Evolutionary conservation across 306 rosid genomes (phyloP).

Genomic region (Dalbergia oliveri): DNA sequence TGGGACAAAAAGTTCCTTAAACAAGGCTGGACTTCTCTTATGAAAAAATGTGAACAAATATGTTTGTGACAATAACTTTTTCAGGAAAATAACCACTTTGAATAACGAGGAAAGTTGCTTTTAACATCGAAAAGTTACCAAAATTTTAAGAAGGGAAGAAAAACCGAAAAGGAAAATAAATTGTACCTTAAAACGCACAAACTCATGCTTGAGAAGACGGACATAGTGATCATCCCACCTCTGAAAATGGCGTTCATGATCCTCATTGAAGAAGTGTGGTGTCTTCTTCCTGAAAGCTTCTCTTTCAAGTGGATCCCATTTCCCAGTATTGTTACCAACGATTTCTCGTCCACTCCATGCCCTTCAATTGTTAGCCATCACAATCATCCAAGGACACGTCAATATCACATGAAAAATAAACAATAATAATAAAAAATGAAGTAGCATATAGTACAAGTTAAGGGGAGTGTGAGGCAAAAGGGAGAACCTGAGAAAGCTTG

Average conservation of each 20-base stretch:
- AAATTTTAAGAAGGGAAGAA: not conserved
- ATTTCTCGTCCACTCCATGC: conserved; percentile 87
- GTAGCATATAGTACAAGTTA: not conserved
- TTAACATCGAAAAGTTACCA: not conserved
- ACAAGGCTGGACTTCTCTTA: too few species aligned
- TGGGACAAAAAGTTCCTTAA: too few species aligned
- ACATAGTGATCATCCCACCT: conserved; percentile 68
- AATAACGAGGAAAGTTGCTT: not conserved
- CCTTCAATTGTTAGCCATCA: conserved; percentile 52
- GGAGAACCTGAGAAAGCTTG: conserved; percentile 84
- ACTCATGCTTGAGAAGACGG: conserved; percentile 79
- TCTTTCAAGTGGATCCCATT: conserved; percentile 71
- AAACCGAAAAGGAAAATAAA: not conserved
- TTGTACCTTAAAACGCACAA: conserved; percentile 85
- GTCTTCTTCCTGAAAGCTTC: conserved; percentile 67
- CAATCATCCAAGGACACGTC: not conserved
- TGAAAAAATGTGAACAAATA: too few species aligned
- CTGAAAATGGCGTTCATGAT: conserved; percentile 77
- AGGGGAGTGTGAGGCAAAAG: not conserved
- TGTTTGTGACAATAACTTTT: too few species aligned
- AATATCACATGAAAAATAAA: not conserved
- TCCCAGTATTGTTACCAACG: conserved; percentile 68
- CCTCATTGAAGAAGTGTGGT: conserved; percentile 64
- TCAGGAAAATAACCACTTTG: not conserved
- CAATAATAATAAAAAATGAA: not conserved